These are phyloP conservation scores for Waltergamsia citrina DNA, from an alignment of 2,329 filamentous ascomycete species.

Conservation along the genomic window DNA sequence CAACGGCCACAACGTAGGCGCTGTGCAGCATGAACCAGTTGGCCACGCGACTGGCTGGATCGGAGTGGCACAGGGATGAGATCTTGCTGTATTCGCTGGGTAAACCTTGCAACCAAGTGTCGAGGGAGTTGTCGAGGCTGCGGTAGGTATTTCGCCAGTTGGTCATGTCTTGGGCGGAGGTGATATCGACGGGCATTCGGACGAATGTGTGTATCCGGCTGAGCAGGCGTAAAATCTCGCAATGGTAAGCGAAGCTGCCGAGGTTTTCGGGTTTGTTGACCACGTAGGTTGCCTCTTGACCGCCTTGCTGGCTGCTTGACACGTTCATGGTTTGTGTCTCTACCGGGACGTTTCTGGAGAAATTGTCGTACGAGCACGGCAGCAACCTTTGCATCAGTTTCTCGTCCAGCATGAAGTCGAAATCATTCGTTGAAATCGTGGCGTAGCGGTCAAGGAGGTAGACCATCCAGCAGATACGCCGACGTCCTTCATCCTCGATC, in stretches of 20 bases:
- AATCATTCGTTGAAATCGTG: constrained; percentile 27
- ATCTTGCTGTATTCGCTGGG: constrained; percentile 35
- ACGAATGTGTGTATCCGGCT: constrained; percentile 33
- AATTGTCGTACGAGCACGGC: constrained; percentile 33
- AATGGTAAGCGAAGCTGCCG: constrained; percentile 34
- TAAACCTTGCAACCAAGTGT: constrained; percentile 30
- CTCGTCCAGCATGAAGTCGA: constrained; percentile 31
- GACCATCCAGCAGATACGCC: constrained; percentile 33
- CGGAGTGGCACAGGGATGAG: constrained; percentile 32
- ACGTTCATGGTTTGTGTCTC: constrained; percentile 24
- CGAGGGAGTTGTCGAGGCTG: constrained; percentile 25
- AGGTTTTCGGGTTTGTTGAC: constrained; percentile 30
- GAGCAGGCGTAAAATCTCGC: constrained; percentile 31
- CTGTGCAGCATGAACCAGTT: constrained; percentile 37
- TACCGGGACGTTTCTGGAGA: constrained; percentile 31
- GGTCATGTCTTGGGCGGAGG: constrained; percentile 25
- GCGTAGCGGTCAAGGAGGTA: constrained; percentile 34
- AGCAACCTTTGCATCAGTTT: constrained; percentile 26
- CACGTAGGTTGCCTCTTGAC: constrained; percentile 11
- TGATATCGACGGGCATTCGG: constrained; percentile 27
- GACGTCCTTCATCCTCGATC: constrained; percentile 33
- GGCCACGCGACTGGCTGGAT: constrained; percentile 32
- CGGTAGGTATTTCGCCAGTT: constrained; percentile 30
- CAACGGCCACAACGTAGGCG: constrained; percentile 32
- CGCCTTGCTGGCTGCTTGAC: constrained; percentile 13